phyloP scores from a whole-genome alignment of 2,329 filamentous ascomycete genomes.

The Zymoseptoria ardabiliae region DNA sequence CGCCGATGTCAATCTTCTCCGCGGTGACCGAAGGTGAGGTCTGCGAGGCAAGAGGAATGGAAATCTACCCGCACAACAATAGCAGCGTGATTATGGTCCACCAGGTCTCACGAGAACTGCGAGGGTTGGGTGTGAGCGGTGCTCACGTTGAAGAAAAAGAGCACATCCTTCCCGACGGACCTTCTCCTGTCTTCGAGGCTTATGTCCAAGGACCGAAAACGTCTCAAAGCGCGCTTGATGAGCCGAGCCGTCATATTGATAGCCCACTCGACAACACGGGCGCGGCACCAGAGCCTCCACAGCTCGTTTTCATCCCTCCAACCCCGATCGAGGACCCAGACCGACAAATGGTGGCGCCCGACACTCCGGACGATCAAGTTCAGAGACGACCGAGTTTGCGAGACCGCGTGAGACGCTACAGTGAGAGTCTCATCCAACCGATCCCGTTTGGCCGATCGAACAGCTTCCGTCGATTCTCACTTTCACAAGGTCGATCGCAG shows the following conservation, averaged over 20 bases:
- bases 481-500: not conserved
- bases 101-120: slow-evolving; percentile 26
- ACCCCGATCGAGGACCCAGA: slow-evolving; percentile 44
- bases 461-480: slow-evolving; percentile 10
- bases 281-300: slow-evolving; percentile 50
- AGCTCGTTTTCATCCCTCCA: slow-evolving; percentile 48
- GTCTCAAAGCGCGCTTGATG: slow-evolving; percentile 4
- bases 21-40: slow-evolving; percentile 41
- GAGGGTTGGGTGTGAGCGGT: not conserved
- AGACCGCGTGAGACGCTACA: slow-evolving; percentile 40
- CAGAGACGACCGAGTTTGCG: slow-evolving; percentile 34
- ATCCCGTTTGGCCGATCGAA: slow-evolving; percentile 29
- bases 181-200: slow-evolving; percentile 10
- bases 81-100: slow-evolving; percentile 58
- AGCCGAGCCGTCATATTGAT: slow-evolving; percentile 34
- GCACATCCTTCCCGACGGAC: slow-evolving; percentile 2
- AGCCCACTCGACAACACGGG: slow-evolving; percentile 54
- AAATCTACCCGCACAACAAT: slow-evolving; percentile 57
- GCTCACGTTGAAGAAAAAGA: not conserved
- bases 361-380: slow-evolving; percentile 1
- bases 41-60: slow-evolving; percentile 54
- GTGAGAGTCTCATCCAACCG: slow-evolving; percentile 37
- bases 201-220: slow-evolving; percentile 11
- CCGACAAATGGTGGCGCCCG: slow-evolving; percentile 26
- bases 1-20: slow-evolving; percentile 22